These are phyloP conservation scores for Penicillium janthinellum DNA, from an alignment of 2,329 filamentous ascomycete species.

Conservation along the genomic window DNA sequence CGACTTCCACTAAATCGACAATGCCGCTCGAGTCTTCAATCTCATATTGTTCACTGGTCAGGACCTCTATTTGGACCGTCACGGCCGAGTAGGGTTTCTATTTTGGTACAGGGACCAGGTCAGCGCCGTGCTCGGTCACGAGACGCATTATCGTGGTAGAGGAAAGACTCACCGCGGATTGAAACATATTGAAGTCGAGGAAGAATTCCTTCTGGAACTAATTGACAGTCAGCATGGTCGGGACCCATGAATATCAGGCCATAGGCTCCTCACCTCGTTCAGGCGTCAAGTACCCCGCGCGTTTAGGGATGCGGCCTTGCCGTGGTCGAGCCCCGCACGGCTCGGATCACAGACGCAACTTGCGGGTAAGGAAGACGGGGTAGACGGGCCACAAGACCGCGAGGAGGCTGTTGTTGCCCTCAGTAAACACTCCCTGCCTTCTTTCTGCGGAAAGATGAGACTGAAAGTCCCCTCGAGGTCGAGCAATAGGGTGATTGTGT, in stretches of 20 bases:
- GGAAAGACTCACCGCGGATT: slow-evolving; percentile 33
- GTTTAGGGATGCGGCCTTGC: slow-evolving; percentile 2
- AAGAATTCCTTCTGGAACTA: not conserved
- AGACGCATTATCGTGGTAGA: slow-evolving; percentile 10
- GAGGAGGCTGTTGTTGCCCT: not conserved
- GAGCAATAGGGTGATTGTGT: slow-evolving; percentile 13
- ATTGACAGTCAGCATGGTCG: not conserved
- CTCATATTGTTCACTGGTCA: slow-evolving; percentile 86
- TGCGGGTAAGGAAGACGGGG: not conserved
- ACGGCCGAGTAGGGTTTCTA: slow-evolving; percentile 91
- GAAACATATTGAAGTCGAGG: slow-evolving; percentile 36
- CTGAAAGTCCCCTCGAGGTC: not conserved
- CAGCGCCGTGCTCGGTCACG: slow-evolving; percentile 5
- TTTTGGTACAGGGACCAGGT: slow-evolving; percentile 5
- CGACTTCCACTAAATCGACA: slow-evolving; percentile 90
- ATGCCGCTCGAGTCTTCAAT: slow-evolving; percentile 91
- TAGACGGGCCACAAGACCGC: not conserved
- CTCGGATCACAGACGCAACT: not conserved
- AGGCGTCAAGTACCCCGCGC: slow-evolving; percentile 14
- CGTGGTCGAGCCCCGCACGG: slow-evolving; percentile 22
- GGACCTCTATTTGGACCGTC: slow-evolving; percentile 85
- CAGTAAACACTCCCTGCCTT: not conserved
- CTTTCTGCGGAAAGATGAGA: not conserved
- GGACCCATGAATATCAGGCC: not conserved
- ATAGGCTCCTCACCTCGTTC: not conserved